Evolutionary conservation across 139 green algal genomes (phyloP), one percentile per base, ranked within the genome.

Genomic region (Micractinium conductrix): DNA sequence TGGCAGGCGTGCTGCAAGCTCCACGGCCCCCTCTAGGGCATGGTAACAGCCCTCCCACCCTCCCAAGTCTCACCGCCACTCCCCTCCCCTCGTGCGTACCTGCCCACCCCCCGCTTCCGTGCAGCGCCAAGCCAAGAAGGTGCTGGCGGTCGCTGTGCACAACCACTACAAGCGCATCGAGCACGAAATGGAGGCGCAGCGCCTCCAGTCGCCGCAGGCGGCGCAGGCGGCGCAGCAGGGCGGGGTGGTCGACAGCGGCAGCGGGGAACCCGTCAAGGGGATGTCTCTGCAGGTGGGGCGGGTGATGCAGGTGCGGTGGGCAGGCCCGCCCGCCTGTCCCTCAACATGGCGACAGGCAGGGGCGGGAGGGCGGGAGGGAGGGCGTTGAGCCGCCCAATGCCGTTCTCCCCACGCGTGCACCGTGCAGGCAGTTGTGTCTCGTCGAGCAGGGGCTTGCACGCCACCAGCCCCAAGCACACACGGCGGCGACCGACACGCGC

Each of bases 91-190:
- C 24, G 5, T 40, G 63, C 28, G 43, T 63, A 3, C 70, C 4
- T 2, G 10, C 38, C 38, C 38, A 55, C 21, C 42, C 42, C 43
- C 40, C 71, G 8, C 19, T 21, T 44, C 68, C 68, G 21, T 35
- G 70, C 80, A 85, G 82, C 58, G 73, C 7, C 48, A 90, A 9
- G 95, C 93, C 48, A 98, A 98, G 82, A 91, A 92, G 90, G 85
- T 92, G 65, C 90, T 98, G 75, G 89, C 94, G 8, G 95, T 98
- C 10, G 95, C 93, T 16, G 94, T 96, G 79, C 90, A 98, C 89
- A 98, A 97, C 88, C 95, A 98, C 88, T 98, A 97, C 92, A 96
- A 95, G 90, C 90, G 95, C 12, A 60, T 98, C 12, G 71, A 75
- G 80, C 80, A 90, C 44, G 87, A 91, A 48, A 55, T 84, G 62